These are phyloP conservation scores for Colletotrichum tanaceti DNA, from an alignment of 2,329 filamentous ascomycete genomes.

Conservation along the genomic window DNA sequence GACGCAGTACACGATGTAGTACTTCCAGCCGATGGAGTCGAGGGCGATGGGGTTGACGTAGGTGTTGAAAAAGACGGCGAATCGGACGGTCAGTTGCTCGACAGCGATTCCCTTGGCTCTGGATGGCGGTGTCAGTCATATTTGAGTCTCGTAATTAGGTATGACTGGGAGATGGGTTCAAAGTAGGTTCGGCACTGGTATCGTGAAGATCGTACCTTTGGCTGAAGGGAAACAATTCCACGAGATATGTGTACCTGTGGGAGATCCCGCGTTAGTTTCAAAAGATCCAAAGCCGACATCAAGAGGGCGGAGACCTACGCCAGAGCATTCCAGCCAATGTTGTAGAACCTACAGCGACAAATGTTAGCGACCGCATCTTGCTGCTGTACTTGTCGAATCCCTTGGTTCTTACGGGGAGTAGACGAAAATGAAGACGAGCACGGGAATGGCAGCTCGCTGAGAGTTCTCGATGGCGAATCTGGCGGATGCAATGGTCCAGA, in stretches of 20 bases:
- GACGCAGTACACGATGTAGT: slow-evolving; percentile 57
- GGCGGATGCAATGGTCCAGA: slow-evolving; percentile 55
- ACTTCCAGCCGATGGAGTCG: slow-evolving; percentile 54
- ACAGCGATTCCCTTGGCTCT: slow-evolving; percentile 53
- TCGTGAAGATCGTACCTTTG: slow-evolving; percentile 40
- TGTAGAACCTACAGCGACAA: slow-evolving; percentile 10
- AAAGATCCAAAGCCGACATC: neutral
- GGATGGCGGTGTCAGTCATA: neutral
- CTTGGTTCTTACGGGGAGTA: slow-evolving; percentile 49
- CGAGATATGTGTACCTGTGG: slow-evolving; percentile 52
- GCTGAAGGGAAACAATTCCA: slow-evolving; percentile 54
- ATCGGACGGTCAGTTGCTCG: slow-evolving; percentile 52
- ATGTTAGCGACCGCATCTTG: neutral
- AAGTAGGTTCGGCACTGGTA: too few species aligned
- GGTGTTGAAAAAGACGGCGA: slow-evolving; percentile 59
- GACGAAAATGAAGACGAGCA: slow-evolving; percentile 57
- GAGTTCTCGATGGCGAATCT: slow-evolving; percentile 51
- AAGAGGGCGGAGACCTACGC: neutral
- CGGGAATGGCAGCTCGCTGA: slow-evolving; percentile 50
- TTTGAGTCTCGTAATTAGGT: neutral
- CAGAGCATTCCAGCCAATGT: slow-evolving; percentile 30
- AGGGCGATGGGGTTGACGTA: slow-evolving; percentile 60
- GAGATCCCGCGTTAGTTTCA: slow-evolving; percentile 22
- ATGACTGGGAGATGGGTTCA: fast-evolving
- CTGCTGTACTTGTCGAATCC: too few species aligned